phyloP scores from a whole-genome alignment of 139 green algal genomes.

The Edaphochlamys debaryana region DNA sequence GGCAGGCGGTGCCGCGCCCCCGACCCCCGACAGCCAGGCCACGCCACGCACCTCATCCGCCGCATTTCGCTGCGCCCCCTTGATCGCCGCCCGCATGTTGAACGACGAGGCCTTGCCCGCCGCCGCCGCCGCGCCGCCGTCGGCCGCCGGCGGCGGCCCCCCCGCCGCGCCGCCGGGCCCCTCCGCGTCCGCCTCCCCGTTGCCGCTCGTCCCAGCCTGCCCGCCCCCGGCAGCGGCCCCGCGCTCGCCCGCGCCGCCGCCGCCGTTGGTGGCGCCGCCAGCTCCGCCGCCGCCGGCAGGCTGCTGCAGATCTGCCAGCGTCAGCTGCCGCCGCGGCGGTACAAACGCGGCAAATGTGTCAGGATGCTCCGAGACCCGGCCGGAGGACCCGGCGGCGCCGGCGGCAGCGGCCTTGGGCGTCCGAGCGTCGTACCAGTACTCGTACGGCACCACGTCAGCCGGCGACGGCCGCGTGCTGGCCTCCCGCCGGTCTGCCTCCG shows the following conservation, averaged over 20 bases:
- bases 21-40: too few species aligned
- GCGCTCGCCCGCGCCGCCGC: not conserved
- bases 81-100: conserved; percentile 29
- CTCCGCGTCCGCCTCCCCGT: not conserved
- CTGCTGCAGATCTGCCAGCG: conserved; percentile 12
- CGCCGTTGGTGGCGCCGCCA: not conserved
- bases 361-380: not conserved
- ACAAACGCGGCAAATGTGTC: conserved; percentile 35
- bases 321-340: conserved; percentile 4
- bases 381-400: not conserved
- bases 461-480: not conserved
- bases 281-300: not conserved
- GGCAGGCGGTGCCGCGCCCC: too few species aligned
- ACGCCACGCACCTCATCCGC: conserved; percentile 19
- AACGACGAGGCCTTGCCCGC: conserved; percentile 3
- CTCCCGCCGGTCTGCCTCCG: conserved; percentile 4
- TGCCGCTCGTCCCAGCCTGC: not conserved
- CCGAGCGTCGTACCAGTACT: conserved; percentile 36
- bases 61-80: conserved; percentile 21
- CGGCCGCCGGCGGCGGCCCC: not conserved
- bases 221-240: too few species aligned
- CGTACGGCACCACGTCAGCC: not conserved
- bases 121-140: not conserved
- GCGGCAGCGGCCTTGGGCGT: not conserved
- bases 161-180: not conserved